Percentiles rank a stretch among this genome's conserved stretches.
phyloP scores from a whole-genome alignment of 129 eudicot genomes.

The Gnaphalium uliginosum region DNA sequence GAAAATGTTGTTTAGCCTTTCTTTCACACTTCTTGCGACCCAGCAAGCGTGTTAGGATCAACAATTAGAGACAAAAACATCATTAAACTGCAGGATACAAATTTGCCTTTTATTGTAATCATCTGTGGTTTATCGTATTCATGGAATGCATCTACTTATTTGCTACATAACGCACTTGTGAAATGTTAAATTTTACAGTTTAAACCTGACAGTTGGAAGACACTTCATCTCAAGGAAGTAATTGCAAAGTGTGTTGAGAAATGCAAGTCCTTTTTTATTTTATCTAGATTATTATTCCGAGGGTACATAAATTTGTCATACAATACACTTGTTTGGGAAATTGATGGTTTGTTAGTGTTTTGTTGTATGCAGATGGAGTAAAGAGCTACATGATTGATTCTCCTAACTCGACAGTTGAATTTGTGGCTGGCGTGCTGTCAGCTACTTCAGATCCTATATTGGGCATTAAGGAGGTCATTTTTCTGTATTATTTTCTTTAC shows the following conservation, averaged over 20 bases:
- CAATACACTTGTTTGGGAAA: background rate
- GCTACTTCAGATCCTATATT: background rate
- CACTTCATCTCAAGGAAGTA: slow-evolving; percentile 1
- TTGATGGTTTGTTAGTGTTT: background rate
- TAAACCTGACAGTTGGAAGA: background rate
- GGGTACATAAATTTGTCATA: background rate
- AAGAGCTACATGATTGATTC: background rate
- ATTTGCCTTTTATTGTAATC: too few species aligned
- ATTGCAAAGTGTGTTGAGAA: background rate
- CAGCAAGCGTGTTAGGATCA: background rate
- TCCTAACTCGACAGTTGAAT: background rate
- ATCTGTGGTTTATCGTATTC: too few species aligned
- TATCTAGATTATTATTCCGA: too few species aligned
- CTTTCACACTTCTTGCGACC: background rate
- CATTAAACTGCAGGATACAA: background rate
- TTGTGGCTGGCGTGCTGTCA: background rate
- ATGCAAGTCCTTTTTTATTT: background rate
- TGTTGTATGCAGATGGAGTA: background rate
- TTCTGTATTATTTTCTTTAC: background rate
- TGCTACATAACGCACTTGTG: background rate
- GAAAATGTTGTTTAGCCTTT: background rate
- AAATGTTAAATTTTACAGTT: background rate
- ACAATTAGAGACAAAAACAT: background rate
- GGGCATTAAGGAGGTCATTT: background rate
- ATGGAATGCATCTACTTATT: too few species aligned